phyloP scores from a whole-genome alignment of 2,329 filamentous ascomycete species.

The Aplosporella prunicola region DNA sequence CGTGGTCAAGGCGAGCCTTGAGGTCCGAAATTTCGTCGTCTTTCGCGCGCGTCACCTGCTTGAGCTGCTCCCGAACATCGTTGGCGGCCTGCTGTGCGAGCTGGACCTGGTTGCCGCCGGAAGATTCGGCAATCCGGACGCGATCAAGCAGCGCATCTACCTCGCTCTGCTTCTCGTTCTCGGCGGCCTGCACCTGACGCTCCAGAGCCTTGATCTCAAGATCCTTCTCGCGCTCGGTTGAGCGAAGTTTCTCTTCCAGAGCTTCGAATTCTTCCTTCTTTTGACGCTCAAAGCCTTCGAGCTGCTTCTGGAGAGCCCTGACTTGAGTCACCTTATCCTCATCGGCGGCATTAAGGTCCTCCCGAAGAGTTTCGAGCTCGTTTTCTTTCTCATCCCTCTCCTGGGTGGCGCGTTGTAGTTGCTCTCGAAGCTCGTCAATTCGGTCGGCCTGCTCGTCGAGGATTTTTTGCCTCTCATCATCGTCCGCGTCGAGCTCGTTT shows the following conservation, averaged over 20 bases:
- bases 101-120: slow-evolving; percentile 31
- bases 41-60: slow-evolving; percentile 29
- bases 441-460: slow-evolving; percentile 25
- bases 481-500: slow-evolving; percentile 19
- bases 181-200: slow-evolving; percentile 22
- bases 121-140: slow-evolving; percentile 30
- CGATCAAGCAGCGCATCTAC: slow-evolving; percentile 32
- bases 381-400: slow-evolving; percentile 28
- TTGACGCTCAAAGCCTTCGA: slow-evolving; percentile 23
- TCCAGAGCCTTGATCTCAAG: slow-evolving; percentile 27
- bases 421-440: slow-evolving; percentile 26
- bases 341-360: slow-evolving; percentile 31
- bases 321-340: slow-evolving; percentile 29
- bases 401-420: slow-evolving; percentile 15
- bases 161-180: slow-evolving; percentile 29
- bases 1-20: slow-evolving; percentile 25
- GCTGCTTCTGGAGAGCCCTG: slow-evolving; percentile 24
- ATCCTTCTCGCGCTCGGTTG: slow-evolving; percentile 28
- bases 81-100: slow-evolving; percentile 31
- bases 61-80: slow-evolving; percentile 28
- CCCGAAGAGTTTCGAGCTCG: slow-evolving; percentile 34
- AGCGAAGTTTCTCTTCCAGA: slow-evolving; percentile 23
- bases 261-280: slow-evolving; percentile 19
- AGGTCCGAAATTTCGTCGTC: slow-evolving; percentile 29
- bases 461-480: slow-evolving; percentile 23